Evolutionary conservation across 176 grass and related monocot genomes (phyloP).

Genomic region (Oryza officinalis): DNA sequence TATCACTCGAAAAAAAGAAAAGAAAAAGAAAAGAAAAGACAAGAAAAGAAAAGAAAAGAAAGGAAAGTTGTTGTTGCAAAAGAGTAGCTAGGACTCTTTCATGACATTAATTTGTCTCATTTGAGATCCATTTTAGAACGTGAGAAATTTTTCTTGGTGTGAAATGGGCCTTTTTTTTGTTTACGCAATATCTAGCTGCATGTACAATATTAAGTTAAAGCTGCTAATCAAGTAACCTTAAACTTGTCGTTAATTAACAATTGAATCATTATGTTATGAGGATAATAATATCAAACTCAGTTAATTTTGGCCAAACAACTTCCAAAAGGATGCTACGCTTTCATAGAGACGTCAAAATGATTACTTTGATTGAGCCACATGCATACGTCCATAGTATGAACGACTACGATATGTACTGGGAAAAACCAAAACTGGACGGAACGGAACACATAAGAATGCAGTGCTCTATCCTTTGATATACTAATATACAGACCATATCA

Average conservation of each 20-base stretch:
- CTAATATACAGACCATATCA: not conserved
- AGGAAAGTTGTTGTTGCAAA: constrained; percentile 4
- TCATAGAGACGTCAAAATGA: not conserved
- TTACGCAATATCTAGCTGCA: too few relatives aligned
- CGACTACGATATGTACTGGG: not conserved
- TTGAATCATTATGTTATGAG: not conserved
- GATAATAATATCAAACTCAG: not conserved
- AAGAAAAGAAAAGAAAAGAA: too few relatives aligned
- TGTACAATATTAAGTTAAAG: too few relatives aligned
- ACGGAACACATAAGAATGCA: not conserved
- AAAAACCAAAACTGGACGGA: not conserved
- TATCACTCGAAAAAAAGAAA: too few relatives aligned
- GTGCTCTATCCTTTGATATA: not conserved
- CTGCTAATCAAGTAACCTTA: not conserved
- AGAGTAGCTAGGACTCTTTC: not conserved
- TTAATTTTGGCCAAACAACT: not conserved
- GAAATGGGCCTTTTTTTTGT: not conserved
- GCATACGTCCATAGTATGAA: not conserved
- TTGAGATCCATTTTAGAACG: not conserved
- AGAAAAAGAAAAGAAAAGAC: too few relatives aligned
- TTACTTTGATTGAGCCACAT: not conserved
- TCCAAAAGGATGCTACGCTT: not conserved
- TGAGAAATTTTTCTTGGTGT: not conserved
- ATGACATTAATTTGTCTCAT: not conserved
- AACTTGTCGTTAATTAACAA: not conserved